phyloP scores from a whole-genome alignment of 2,329 filamentous ascomycete genomes.

The Phyllosticta paracitricarpa region DNA sequence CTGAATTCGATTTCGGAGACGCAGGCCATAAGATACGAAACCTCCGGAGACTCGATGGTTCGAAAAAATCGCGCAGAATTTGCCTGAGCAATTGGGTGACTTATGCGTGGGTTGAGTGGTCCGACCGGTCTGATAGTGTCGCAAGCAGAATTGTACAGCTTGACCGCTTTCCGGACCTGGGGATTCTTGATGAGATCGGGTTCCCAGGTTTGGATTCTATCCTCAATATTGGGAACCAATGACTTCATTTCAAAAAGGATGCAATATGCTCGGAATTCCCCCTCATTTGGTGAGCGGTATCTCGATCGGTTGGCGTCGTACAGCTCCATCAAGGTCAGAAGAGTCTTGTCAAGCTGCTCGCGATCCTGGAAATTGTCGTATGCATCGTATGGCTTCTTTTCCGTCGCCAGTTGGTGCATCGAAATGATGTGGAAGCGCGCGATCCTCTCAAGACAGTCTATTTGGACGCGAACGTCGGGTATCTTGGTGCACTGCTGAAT shows the following conservation, averaged over 20 bases:
- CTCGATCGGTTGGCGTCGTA: slow-evolving; percentile 44
- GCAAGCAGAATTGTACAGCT: slow-evolving; percentile 46
- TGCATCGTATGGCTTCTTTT: slow-evolving; percentile 16
- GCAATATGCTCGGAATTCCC: slow-evolving; percentile 55
- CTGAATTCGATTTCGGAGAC: slow-evolving; percentile 55
- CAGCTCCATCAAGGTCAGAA: slow-evolving; percentile 51
- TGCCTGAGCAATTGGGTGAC: slow-evolving; percentile 46
- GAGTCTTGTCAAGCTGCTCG: slow-evolving; percentile 54
- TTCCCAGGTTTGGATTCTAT: slow-evolving; percentile 48
- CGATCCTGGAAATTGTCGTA: slow-evolving; percentile 48
- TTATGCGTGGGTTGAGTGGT: slow-evolving; percentile 38
- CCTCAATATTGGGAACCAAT: slow-evolving; percentile 43
- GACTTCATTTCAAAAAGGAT: slow-evolving; percentile 44
- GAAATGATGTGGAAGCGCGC: slow-evolving; percentile 55
- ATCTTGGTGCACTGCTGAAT: slow-evolving; percentile 49
- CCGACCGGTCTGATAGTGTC: slow-evolving; percentile 44
- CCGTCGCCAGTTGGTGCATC: slow-evolving; percentile 47
- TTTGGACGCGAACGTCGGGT: slow-evolving; percentile 47
- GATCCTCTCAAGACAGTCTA: slow-evolving; percentile 53
- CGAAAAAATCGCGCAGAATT: slow-evolving; percentile 51
- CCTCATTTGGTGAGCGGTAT: slow-evolving; percentile 45
- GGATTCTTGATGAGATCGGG: slow-evolving; percentile 38
- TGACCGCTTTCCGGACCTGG: slow-evolving; percentile 46
- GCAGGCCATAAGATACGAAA: slow-evolving; percentile 55
- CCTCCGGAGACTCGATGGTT: slow-evolving; percentile 42